A percentile compares a stretch with the other conserved stretches of the same genome.
These are phyloP conservation scores for cucumber (Cucumis sativus) DNA, from an alignment of 306 rosid genomes.

Conservation along the genomic window Cucumber_9930_V3 NC_026659.2:7117001-7117500, in stretches of 20 bases:
- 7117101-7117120: not conserved
- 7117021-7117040: not conserved
- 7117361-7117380: no score
- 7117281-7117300: not conserved
- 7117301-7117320: not conserved
- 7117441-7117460: no score
- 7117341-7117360: no score
- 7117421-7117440: no score
- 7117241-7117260: not conserved
- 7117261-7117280: not conserved
- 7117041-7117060: not conserved
- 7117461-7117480: no score
- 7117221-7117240: not conserved
- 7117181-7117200: not conserved
- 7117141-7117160: not conserved
- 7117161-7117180: not conserved
- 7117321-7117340: no score
- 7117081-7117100: not conserved
- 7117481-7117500: no score
- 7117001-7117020: not conserved
- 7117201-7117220: not conserved
- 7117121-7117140: not conserved
- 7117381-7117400: no score
- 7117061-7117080: not conserved
- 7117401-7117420: no score